Percentiles rank a stretch among this genome's conserved stretches.
Conservation (phyloP, 2,329 filamentous ascomycete species). For the Scopulariopsis brevicaulis region DNA sequence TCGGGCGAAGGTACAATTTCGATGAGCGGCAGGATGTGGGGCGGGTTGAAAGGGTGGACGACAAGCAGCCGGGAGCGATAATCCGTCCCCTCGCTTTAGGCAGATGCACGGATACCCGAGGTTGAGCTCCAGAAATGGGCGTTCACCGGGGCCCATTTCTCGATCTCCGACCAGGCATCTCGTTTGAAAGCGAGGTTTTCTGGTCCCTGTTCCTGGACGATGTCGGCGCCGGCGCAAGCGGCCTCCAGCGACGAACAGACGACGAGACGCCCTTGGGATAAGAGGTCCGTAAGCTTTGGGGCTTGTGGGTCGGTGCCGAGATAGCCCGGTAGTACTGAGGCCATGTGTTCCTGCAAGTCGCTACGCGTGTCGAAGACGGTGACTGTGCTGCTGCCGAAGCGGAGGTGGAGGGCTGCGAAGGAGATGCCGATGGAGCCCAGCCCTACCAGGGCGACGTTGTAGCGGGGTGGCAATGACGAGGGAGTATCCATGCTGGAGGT, state of each 20-base stretch:
- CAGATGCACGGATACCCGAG: conserved; percentile 42
- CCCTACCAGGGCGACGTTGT: not conserved
- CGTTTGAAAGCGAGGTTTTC: conserved; percentile 40
- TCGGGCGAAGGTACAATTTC: conserved; percentile 36
- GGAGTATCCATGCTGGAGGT: not conserved
- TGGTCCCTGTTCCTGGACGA: conserved; percentile 49
- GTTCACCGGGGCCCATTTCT: conserved; percentile 25
- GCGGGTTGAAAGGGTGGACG: conserved; percentile 51
- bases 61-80: conserved; percentile 31
- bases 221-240: conserved; percentile 20
- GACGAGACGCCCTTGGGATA: not conserved
- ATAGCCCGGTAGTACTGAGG: not conserved
- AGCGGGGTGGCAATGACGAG: not conserved
- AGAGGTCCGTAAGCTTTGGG: not conserved
- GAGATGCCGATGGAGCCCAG: not conserved
- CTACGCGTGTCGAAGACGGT: not conserved
- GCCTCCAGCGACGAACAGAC: not conserved
- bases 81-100: conserved; percentile 21
- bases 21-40: conserved; percentile 48
- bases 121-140: conserved; percentile 47
- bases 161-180: conserved; percentile 36
- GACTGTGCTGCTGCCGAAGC: not conserved
- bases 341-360: not conserved
- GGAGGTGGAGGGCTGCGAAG: not conserved
- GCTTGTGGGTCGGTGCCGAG: not conserved